Conservation (phyloP, 2,329 filamentous ascomycete species). For the Phoma herbarum region DNA sequence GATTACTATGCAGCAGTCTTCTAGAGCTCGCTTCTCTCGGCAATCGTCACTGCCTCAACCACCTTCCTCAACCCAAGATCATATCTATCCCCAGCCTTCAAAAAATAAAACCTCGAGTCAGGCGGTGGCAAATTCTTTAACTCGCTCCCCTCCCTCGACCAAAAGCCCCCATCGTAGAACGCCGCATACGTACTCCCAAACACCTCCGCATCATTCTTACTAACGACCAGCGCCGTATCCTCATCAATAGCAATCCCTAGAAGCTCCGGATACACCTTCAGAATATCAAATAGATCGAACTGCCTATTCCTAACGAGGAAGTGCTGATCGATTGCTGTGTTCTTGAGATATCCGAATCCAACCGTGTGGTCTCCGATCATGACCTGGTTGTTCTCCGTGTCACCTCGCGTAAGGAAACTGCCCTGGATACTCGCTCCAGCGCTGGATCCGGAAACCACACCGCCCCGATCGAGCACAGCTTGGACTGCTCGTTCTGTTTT, state of each 20-base stretch:
- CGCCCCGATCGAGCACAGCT: conserved; percentile 30
- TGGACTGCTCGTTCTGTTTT: conserved; percentile 35
- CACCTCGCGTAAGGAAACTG: conserved; percentile 34
- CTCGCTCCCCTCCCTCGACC: conserved; percentile 37
- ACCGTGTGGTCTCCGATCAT: conserved; percentile 35
- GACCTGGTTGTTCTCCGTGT: conserved; percentile 35
- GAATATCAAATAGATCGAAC: conserved; percentile 39
- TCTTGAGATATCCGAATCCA: conserved; percentile 40
- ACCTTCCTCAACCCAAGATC: conserved; percentile 32
- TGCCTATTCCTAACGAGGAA: conserved; percentile 38
- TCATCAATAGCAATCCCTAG: conserved; percentile 38
- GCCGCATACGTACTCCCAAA: conserved; percentile 39
- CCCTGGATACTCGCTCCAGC: conserved; percentile 37
- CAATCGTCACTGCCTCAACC: conserved; percentile 1
- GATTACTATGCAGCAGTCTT: not conserved
- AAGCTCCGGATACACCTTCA: conserved; percentile 31
- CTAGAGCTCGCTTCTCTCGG: conserved; percentile 13
- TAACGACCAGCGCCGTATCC: conserved; percentile 37
- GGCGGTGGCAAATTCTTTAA: conserved; percentile 25
- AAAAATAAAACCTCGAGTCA: conserved; percentile 34
- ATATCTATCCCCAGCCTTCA: conserved; percentile 33
- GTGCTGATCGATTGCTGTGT: conserved; percentile 39
- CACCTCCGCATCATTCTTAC: conserved; percentile 33
- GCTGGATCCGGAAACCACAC: conserved; percentile 35
- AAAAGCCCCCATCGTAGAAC: conserved; percentile 37